Conservation (phyloP, 306 rosid species). For the Corylus americana region DNA sequence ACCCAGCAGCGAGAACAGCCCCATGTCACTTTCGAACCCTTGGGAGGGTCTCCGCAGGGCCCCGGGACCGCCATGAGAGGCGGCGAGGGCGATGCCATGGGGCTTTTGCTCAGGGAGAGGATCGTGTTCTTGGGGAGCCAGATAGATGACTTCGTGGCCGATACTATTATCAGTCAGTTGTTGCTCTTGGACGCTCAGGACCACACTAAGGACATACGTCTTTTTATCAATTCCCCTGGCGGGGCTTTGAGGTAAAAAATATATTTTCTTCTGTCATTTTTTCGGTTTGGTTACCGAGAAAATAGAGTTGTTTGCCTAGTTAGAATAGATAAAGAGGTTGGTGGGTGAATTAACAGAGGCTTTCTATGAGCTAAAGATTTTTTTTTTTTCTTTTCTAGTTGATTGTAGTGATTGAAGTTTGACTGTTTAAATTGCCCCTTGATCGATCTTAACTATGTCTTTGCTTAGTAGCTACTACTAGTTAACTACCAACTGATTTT, state of each 20-base stretch:
- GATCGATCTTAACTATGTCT: neutral
- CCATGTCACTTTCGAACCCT: slow-evolving; percentile 30
- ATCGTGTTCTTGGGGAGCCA: slow-evolving; percentile 80
- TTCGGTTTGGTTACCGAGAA: neutral
- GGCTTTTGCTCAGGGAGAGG: slow-evolving; percentile 82
- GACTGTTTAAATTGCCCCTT: neutral
- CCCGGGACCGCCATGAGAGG: slow-evolving; percentile 64
- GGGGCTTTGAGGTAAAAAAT: slow-evolving; percentile 78
- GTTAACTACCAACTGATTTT: too few relatives aligned
- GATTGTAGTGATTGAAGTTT: neutral
- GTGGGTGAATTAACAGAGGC: neutral
- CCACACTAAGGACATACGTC: slow-evolving; percentile 78
- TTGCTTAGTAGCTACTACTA: too few relatives aligned
- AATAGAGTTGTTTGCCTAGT: neutral
- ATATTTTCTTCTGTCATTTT: neutral
- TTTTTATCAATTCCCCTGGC: slow-evolving; percentile 81
- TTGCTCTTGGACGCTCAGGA: slow-evolving; percentile 85
- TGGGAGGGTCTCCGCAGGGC: slow-evolving; percentile 47
- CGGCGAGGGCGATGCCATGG: slow-evolving; percentile 80
- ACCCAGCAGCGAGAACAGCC: neutral
- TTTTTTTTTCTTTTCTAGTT: neutral
- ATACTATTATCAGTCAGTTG: slow-evolving; percentile 81
- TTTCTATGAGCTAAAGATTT: neutral
- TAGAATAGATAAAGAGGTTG: neutral
- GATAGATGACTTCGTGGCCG: slow-evolving; percentile 91